phyloP scores from a whole-genome alignment of 2,329 filamentous ascomycete genomes.

The Niveomyces coronatus region DNA sequence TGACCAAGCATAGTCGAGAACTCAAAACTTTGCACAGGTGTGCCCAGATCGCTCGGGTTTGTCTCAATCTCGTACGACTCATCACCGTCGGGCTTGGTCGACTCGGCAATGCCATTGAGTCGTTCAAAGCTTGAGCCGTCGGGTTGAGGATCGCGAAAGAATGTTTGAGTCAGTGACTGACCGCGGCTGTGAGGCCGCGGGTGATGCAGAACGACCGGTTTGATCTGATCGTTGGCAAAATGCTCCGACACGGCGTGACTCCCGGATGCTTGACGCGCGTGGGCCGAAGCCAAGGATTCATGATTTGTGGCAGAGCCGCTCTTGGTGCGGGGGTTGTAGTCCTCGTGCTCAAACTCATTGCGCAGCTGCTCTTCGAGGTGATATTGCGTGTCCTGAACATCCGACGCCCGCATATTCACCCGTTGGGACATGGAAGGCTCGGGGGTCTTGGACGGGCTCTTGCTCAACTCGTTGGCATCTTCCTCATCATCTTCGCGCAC shows the following conservation, averaged over 20 bases:
- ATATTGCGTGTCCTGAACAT: slow-evolving; percentile 78
- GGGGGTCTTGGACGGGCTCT: slow-evolving; percentile 44
- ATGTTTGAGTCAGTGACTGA: slow-evolving; percentile 59
- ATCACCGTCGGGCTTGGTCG: slow-evolving; percentile 30
- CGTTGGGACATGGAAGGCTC: slow-evolving; percentile 36
- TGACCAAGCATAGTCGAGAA: slow-evolving; percentile 32
- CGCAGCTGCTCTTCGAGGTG: slow-evolving; percentile 72
- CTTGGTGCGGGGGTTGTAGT: slow-evolving; percentile 56
- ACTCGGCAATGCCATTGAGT: slow-evolving; percentile 30
- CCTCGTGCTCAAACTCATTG: slow-evolving; percentile 67
- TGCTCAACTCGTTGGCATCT: slow-evolving; percentile 20
- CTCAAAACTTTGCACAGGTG: slow-evolving; percentile 44
- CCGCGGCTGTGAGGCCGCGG: slow-evolving; percentile 64
- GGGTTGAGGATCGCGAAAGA: slow-evolving; percentile 42
- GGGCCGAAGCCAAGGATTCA: slow-evolving; percentile 19
- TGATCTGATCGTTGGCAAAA: slow-evolving; percentile 42
- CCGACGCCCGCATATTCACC: slow-evolving; percentile 74
- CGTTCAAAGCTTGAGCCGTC: slow-evolving; percentile 28
- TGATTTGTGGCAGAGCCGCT: slow-evolving; percentile 17
- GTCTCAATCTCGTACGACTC: slow-evolving; percentile 60
- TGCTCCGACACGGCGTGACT: slow-evolving; percentile 38
- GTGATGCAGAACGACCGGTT: slow-evolving; percentile 54
- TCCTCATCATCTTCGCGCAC: slow-evolving; percentile 67
- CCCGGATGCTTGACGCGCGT: slow-evolving; percentile 34
- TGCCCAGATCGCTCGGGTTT: slow-evolving; percentile 62